Percentiles rank a stretch among this genome's conserved stretches.
phyloP scores from a whole-genome alignment of 441 rosid species.

The Daphne laureola region DNA sequence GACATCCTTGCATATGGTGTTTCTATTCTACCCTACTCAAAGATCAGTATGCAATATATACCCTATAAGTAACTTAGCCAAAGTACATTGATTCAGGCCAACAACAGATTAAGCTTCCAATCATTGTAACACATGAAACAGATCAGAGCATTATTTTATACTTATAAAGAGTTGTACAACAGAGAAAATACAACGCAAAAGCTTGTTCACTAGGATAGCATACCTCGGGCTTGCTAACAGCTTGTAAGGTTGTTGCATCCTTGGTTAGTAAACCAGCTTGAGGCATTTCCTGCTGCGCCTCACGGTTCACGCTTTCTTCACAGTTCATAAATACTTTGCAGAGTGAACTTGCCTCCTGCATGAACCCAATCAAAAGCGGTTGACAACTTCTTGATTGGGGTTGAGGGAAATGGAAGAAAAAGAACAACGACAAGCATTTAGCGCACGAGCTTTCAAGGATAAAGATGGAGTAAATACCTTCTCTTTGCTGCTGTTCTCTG shows the following conservation, averaged over 20 bases:
- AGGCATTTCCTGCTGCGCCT: constrained; percentile 8
- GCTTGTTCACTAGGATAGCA: not conserved
- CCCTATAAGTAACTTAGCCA: too few species aligned
- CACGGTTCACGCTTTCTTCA: constrained; percentile 10
- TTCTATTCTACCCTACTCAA: too few species aligned
- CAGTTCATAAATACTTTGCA: constrained; percentile 32
- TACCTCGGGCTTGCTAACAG: constrained; percentile 32
- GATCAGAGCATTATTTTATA: too few species aligned
- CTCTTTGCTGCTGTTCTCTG: constrained; percentile 19
- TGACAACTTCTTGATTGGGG: constrained; percentile 17
- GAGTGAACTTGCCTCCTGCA: constrained; percentile 38
- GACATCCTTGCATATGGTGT: too few species aligned
- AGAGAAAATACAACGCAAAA: too few species aligned
- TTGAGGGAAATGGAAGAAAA: constrained; percentile 13
- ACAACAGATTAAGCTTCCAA: too few species aligned
- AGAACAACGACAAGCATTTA: constrained; percentile 6
- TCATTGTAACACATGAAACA: too few species aligned
- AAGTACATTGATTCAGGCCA: too few species aligned
- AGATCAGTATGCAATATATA: too few species aligned
- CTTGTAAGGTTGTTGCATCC: constrained; percentile 13
- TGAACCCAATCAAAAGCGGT: constrained; percentile 20
- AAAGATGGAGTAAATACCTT: constrained; percentile 22
- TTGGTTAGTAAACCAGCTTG: not conserved
- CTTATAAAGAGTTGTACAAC: too few species aligned
- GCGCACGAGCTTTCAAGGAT: constrained; percentile 4